phyloP scores from a whole-genome alignment of 345 rosid species.

The Conringia planisiliqua region DNA sequence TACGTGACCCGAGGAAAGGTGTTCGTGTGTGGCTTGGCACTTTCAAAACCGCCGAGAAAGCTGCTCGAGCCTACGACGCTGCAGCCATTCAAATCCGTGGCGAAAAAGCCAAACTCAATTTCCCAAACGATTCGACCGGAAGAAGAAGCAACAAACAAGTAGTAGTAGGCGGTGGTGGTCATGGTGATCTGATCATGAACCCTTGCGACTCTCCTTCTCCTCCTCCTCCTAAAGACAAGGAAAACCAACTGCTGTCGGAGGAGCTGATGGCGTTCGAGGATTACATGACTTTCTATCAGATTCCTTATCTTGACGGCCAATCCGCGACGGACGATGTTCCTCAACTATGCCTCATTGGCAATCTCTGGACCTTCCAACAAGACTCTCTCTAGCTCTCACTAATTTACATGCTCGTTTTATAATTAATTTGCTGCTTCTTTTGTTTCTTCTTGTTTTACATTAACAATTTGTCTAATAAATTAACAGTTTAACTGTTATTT shows the following conservation, averaged over 20 bases:
- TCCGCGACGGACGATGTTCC: not conserved
- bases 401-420: too few species aligned
- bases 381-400: not conserved
- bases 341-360: not conserved
- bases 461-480: not conserved
- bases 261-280: constrained; percentile 75
- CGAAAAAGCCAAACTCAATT: constrained; percentile 78
- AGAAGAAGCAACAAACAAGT: not conserved
- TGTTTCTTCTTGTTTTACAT: not conserved
- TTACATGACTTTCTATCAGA: constrained; percentile 70
- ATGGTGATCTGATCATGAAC: not conserved
- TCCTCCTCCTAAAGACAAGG: not conserved
- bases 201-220: not conserved
- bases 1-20: constrained; percentile 90
- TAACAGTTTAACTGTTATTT: not conserved
- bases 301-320: constrained; percentile 55
- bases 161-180: not conserved
- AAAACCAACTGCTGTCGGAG: constrained; percentile 47
- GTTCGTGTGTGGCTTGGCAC: constrained; percentile 97
- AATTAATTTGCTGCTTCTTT: not conserved
- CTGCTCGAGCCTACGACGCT: constrained; percentile 84
- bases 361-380: constrained; percentile 4
- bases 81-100: constrained; percentile 88
- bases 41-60: constrained; percentile 85
- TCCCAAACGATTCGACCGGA: constrained; percentile 42